Evolutionary conservation across 495 filamentous ascomycete species (phyloP).

Genomic region (Tricharina praecox): DNA sequence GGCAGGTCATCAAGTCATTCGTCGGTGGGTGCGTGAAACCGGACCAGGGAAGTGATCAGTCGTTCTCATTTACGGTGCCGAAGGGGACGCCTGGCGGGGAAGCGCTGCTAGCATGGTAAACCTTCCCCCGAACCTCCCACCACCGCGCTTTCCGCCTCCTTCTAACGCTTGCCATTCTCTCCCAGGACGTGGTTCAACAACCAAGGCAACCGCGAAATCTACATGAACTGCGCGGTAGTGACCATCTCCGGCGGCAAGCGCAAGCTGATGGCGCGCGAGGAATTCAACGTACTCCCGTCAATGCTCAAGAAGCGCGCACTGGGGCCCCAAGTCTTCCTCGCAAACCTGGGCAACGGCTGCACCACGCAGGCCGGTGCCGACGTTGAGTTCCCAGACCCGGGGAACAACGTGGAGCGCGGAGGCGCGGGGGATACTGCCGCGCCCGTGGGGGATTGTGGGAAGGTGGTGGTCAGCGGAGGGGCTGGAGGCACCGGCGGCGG

Average conservation of each 20-base stretch:
- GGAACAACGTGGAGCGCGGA: conserved; percentile 14
- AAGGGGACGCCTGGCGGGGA: conserved; percentile 32
- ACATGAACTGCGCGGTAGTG: conserved; percentile 55
- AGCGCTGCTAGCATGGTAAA: conserved; percentile 45
- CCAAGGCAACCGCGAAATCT: conserved; percentile 53
- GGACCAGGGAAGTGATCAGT: conserved; percentile 23
- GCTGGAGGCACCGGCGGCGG: background rate
- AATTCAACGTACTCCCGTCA: background rate
- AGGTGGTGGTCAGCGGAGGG: background rate
- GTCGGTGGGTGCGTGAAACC: conserved; percentile 43
- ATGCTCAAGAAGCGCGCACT: conserved; percentile 14
- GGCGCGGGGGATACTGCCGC: background rate
- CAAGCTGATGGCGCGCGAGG: background rate
- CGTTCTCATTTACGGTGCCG: conserved; percentile 36
- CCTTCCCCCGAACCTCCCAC: background rate
- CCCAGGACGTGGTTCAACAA: conserved; percentile 57
- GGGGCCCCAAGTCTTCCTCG: conserved; percentile 46
- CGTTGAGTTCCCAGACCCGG: conserved; percentile 42
- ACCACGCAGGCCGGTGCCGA: conserved; percentile 34
- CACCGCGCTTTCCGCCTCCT: background rate
- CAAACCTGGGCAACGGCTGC: conserved; percentile 42
- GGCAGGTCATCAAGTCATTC: conserved; percentile 46
- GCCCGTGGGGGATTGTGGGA: conserved; percentile 1
- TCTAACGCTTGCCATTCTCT: background rate
- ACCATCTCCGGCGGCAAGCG: conserved; percentile 32